Conservation (phyloP, 169 alveolate genomes). For the Eimeria tenella region DNA sequence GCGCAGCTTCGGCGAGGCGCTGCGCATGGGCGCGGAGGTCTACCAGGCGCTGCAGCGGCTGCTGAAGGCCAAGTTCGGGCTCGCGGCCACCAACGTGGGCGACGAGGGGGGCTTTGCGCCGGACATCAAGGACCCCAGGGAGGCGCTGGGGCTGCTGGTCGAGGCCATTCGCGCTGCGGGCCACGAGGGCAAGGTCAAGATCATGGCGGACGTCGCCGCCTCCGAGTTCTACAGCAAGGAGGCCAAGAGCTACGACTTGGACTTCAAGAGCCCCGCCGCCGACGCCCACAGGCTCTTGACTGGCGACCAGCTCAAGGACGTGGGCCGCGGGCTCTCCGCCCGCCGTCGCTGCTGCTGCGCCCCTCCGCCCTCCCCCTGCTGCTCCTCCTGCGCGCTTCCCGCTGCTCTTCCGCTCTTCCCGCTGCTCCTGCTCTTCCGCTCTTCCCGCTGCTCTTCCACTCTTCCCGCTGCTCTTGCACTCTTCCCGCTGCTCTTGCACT, state of each 20-base stretch:
- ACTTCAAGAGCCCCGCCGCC: slow-evolving; percentile 94
- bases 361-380: no score
- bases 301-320: slow-evolving; percentile 93
- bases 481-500: no score
- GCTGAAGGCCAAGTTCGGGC: slow-evolving; percentile 97
- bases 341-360: no score
- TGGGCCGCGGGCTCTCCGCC: no score
- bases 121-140: slow-evolving; percentile 95
- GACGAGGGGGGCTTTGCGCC: slow-evolving; percentile 99
- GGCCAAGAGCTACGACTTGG: slow-evolving; percentile 93
- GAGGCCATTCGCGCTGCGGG: slow-evolving; percentile 98
- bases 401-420: no score
- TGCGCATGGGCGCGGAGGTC: slow-evolving; percentile 98
- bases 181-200: slow-evolving; percentile 96
- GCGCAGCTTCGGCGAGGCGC: slow-evolving; percentile 95
- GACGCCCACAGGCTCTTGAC: slow-evolving; percentile 89
- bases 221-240: slow-evolving; percentile 97
- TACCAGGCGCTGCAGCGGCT: slow-evolving; percentile 96
- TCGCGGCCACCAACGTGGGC: slow-evolving; percentile 99
- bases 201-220: slow-evolving; percentile 99
- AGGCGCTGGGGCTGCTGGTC: slow-evolving; percentile 97
- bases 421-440: no score
- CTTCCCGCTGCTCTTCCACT: no score
- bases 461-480: no score
- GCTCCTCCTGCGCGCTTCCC: no score